phyloP scores from a whole-genome alignment of 108 stramenopile species.

The Poteriospumella lacustris region DNA sequence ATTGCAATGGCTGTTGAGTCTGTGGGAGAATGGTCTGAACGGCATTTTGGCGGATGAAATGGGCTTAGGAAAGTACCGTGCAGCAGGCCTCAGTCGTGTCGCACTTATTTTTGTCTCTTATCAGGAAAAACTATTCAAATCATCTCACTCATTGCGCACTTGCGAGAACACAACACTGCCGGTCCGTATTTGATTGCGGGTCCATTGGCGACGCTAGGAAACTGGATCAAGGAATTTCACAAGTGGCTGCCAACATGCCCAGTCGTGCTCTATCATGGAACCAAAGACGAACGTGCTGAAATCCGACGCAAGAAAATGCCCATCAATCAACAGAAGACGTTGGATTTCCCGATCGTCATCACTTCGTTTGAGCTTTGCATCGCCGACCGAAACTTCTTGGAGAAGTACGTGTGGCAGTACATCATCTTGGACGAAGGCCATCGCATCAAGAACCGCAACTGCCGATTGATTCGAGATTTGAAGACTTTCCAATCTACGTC shows the following conservation, averaged over 20 bases:
- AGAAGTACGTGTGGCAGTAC: conserved; percentile 66
- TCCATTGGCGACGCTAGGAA: conserved; percentile 92
- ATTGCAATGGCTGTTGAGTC: conserved; percentile 77
- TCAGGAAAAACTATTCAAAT: conserved; percentile 81
- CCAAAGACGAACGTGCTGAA: conserved; percentile 64
- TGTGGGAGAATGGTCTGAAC: conserved; percentile 93
- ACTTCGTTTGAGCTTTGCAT: conserved; percentile 91
- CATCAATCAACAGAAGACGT: conserved; percentile 53
- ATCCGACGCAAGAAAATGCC: conserved; percentile 42
- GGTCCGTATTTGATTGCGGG: conserved; percentile 91
- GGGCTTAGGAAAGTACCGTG: conserved; percentile 48
- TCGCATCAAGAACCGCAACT: conserved; percentile 87
- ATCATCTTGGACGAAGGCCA: conserved; percentile 97
- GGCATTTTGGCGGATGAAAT: conserved; percentile 99
- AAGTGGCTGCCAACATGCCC: conserved; percentile 85
- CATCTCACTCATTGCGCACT: conserved; percentile 83
- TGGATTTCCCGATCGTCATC: conserved; percentile 79
- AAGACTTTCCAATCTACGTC: conserved; percentile 74
- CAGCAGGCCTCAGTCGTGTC: too few species aligned
- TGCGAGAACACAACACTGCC: conserved; percentile 63
- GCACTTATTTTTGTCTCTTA: conserved; percentile 13
- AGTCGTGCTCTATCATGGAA: conserved; percentile 87
- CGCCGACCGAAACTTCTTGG: conserved; percentile 59
- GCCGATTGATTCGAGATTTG: conserved; percentile 78
- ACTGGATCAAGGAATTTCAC: conserved; percentile 89